Evolutionary conservation across 2,329 filamentous ascomycete species (phyloP).

Genomic region (Colletotrichum spaethianum): DNA sequence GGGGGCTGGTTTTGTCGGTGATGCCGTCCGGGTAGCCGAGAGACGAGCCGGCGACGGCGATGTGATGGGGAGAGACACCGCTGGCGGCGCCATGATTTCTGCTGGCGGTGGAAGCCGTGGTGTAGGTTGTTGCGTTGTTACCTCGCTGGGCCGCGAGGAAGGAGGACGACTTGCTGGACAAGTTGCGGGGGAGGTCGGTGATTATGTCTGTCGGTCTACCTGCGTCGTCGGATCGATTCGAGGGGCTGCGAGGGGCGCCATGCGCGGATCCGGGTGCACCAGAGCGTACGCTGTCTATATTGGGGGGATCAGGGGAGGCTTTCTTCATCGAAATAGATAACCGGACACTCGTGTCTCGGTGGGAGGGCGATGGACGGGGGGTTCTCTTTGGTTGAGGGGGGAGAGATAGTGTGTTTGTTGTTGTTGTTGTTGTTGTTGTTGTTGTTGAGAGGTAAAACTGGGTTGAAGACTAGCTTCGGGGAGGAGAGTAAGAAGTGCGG

Average conservation of each 20-base stretch:
- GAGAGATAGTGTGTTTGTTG: neutral
- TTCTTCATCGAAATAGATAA: slow-evolving; percentile 73
- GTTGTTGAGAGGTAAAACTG: slow-evolving; percentile 4
- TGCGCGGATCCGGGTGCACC: slow-evolving; percentile 68
- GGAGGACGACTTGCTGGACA: slow-evolving; percentile 17
- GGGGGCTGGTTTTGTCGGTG: slow-evolving; percentile 19
- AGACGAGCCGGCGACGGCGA: slow-evolving; percentile 44
- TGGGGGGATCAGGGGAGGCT: slow-evolving; percentile 66
- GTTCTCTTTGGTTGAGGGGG: neutral
- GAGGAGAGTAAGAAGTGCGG: slow-evolving; percentile 5
- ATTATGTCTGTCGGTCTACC: slow-evolving; percentile 48
- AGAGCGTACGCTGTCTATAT: slow-evolving; percentile 70
- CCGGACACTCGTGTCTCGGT: slow-evolving; percentile 41
- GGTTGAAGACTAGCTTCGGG: slow-evolving; percentile 29
- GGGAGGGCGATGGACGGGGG: neutral
- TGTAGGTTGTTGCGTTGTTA: slow-evolving; percentile 42
- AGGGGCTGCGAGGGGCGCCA: slow-evolving; percentile 60
- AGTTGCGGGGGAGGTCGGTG: slow-evolving; percentile 20
- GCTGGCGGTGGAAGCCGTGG: slow-evolving; percentile 21
- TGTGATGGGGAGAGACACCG: slow-evolving; percentile 42
- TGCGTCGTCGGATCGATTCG: slow-evolving; percentile 55
- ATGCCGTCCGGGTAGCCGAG: slow-evolving; percentile 14
- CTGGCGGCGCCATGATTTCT: slow-evolving; percentile 37
- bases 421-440: too few species aligned
- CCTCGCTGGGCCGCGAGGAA: slow-evolving; percentile 40